Evolutionary conservation across 352 stramenopile species (phyloP).

Genomic region (Phytophthora sansomeana): DNA sequence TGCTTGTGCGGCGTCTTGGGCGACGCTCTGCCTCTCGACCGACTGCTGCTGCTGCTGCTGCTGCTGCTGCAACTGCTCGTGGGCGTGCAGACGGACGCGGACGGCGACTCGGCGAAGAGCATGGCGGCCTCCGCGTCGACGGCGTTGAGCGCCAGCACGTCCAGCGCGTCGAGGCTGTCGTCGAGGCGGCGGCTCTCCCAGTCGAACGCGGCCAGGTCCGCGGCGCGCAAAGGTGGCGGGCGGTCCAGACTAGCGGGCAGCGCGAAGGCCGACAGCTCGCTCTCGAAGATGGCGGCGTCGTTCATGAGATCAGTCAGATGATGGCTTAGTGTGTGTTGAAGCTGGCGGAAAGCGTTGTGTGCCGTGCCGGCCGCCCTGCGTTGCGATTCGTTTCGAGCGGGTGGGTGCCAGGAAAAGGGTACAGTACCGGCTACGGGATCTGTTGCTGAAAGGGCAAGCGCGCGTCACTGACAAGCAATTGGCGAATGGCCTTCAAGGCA

Average conservation of each 20-base stretch:
- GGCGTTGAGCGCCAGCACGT: constrained; percentile 17
- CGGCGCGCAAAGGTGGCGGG: constrained; percentile 5
- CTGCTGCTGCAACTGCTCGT: constrained; percentile 2
- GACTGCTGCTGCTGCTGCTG: background rate
- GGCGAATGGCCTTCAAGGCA: background rate
- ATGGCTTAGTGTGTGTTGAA: constrained; percentile 20
- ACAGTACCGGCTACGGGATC: too few relatives aligned
- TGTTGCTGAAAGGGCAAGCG: background rate
- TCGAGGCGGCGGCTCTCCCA: constrained; percentile 20
- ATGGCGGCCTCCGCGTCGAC: constrained; percentile 11
- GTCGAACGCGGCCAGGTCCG: constrained; percentile 14
- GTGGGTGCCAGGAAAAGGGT: background rate
- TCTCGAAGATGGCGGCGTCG: constrained; percentile 25
- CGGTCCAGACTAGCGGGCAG: constrained; percentile 29
- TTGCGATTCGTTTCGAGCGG: constrained; percentile 11
- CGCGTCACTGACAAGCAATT: background rate
- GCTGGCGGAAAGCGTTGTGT: constrained; percentile 32
- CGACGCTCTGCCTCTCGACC: constrained; percentile 12
- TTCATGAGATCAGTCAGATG: constrained; percentile 32
- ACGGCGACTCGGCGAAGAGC: constrained; percentile 18
- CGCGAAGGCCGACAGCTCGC: constrained; percentile 29
- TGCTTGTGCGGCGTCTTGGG: background rate
- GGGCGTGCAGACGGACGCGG: background rate
- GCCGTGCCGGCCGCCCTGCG: constrained; percentile 24
- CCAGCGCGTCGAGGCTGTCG: constrained; percentile 27